Conservation (phyloP, 495 filamentous ascomycete genomes). For the Penicillium steckii region DNA sequence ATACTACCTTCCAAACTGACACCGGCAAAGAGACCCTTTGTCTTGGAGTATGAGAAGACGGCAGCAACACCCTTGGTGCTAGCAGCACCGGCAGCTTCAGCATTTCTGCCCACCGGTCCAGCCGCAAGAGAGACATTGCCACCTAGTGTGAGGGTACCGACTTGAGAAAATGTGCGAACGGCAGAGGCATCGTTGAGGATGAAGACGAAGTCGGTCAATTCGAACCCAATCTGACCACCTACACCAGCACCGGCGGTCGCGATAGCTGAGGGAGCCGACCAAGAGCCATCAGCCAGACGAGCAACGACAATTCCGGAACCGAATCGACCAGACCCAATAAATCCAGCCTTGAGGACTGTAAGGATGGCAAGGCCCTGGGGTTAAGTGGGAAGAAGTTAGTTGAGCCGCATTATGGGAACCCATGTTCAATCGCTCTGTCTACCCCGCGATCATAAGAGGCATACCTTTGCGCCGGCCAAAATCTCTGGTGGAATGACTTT, state of each 20-base stretch:
- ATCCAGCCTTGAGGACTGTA: constrained; percentile 94
- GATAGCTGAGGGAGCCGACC: constrained; percentile 94
- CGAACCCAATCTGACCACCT: constrained; percentile 95
- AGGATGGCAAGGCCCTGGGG: constrained; percentile 91
- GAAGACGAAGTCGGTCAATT: constrained; percentile 98
- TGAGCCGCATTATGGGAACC: constrained; percentile 3
- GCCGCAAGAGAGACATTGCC: constrained; percentile 97
- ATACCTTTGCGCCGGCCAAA: constrained; percentile 86
- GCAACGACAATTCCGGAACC: constrained; percentile 94
- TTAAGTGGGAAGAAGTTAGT: constrained; percentile 4
- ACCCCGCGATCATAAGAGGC: constrained; percentile 14
- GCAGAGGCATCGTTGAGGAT: constrained; percentile 92
- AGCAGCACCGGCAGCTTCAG: constrained; percentile 92
- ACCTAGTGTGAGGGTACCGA: constrained; percentile 85
- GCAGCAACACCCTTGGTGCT: constrained; percentile 86
- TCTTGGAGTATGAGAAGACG: constrained; percentile 95
- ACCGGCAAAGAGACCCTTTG: constrained; percentile 94
- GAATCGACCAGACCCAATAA: constrained; percentile 88
- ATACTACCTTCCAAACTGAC: constrained; percentile 90
- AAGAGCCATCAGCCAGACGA: constrained; percentile 83
- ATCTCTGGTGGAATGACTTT: constrained; percentile 95
- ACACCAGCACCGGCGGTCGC: constrained; percentile 88
- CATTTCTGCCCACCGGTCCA: constrained; percentile 90
- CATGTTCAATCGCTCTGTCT: background rate
- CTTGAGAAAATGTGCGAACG: constrained; percentile 92